Percentiles rank a stretch among this genome's conserved stretches.
phyloP scores from a whole-genome alignment of 345 rosid genomes.

The Sonneratia caseolaris region DNA sequence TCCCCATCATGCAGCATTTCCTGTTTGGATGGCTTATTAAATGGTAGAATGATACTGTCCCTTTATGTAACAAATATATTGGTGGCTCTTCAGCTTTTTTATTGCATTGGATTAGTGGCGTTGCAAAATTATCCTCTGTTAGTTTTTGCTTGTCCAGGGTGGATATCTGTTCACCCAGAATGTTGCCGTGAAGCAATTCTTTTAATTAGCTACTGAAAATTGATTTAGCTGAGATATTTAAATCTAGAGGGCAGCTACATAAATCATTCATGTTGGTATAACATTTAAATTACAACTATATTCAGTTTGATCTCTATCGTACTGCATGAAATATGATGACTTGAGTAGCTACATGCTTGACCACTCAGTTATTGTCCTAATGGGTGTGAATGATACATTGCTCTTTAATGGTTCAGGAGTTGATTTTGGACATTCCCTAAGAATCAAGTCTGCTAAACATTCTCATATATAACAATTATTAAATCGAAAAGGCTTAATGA shows the following conservation, averaged over 20 bases:
- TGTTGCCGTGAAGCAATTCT: background rate
- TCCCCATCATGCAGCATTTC: constrained; percentile 97
- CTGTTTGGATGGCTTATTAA: constrained; percentile 81
- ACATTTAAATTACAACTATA: background rate
- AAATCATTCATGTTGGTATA: background rate
- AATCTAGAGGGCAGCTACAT: background rate
- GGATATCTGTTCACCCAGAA: background rate
- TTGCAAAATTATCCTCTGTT: background rate
- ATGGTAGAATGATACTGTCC: constrained; percentile 36
- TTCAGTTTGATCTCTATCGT: no score
- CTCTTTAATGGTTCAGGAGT: background rate
- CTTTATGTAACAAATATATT: background rate
- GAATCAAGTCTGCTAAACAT: background rate
- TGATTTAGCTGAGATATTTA: background rate
- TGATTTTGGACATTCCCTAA: background rate
- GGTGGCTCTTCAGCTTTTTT: background rate
- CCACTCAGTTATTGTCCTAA: background rate
- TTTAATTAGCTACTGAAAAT: background rate
- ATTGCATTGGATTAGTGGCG: background rate
- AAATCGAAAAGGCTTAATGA: background rate
- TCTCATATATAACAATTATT: background rate
- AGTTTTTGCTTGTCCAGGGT: background rate
- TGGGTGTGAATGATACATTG: background rate
- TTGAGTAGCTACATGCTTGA: background rate
- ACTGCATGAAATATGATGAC: background rate